A percentile compares a stretch with the other conserved stretches of the same genome.
Conservation (phyloP, 768 basidiomycete genomes). For the Megacollybia marginata region DNA sequence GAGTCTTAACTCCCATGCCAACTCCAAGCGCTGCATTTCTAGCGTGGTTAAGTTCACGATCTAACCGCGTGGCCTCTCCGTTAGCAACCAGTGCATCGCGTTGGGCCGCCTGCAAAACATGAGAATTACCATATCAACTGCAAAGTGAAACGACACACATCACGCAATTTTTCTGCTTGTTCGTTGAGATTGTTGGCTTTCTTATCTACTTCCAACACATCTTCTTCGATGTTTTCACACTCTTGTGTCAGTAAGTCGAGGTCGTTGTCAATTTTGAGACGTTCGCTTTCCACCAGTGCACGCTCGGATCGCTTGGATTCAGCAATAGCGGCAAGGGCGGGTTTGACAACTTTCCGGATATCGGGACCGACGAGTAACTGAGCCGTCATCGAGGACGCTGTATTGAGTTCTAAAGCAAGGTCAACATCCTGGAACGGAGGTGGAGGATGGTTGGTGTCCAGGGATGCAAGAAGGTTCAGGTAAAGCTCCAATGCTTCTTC, state of each 20-base stretch:
- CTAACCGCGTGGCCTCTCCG: conserved; percentile 57
- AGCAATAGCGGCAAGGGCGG: conserved; percentile 64
- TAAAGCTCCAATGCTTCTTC: conserved; percentile 82
- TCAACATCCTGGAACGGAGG: conserved; percentile 66
- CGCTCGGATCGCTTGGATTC: conserved; percentile 67
- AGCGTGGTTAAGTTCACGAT: conserved; percentile 68
- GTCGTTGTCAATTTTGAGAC: conserved; percentile 76
- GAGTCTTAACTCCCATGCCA: conserved; percentile 77
- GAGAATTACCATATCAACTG: not conserved
- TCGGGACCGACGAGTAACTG: conserved; percentile 64
- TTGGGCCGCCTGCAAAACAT: conserved; percentile 55
- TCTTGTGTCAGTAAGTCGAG: conserved; percentile 70
- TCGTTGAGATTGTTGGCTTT: conserved; percentile 63
- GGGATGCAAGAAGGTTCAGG: conserved; percentile 60
- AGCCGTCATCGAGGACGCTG: conserved; percentile 63
- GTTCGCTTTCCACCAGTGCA: conserved; percentile 66
- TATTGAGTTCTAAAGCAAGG: conserved; percentile 76
- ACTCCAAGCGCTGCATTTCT: conserved; percentile 69
- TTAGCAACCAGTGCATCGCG: conserved; percentile 64
- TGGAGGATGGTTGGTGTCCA: conserved; percentile 72
- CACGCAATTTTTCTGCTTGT: conserved; percentile 75
- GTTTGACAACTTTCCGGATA: conserved; percentile 66
- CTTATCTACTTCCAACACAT: conserved; percentile 66
- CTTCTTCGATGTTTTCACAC: conserved; percentile 78
- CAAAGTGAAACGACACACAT: conserved; percentile 38